These are phyloP conservation scores for Lactarius evosmus DNA, from an alignment of 768 basidiomycete species.

Conservation along the genomic window DNA sequence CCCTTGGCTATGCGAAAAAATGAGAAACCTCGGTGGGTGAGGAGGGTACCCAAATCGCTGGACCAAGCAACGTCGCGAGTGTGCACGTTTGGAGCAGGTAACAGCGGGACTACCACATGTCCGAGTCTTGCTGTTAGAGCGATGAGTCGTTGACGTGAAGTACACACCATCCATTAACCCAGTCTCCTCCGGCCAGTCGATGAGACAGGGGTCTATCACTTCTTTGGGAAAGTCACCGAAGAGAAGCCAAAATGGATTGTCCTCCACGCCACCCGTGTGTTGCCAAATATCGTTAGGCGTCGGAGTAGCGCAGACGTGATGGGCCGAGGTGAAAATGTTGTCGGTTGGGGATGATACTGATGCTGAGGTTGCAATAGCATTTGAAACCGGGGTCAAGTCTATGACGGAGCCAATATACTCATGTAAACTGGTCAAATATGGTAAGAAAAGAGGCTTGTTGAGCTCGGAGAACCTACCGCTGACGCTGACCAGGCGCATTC, in stretches of 20 bases:
- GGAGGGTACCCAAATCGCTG: conserved; percentile 4
- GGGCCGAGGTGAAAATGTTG: not conserved
- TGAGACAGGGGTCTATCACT: conserved; percentile 8
- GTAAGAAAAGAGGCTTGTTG: not conserved
- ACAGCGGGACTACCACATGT: conserved; percentile 15
- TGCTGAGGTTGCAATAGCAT: not conserved
- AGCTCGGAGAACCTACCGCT: conserved; percentile 1
- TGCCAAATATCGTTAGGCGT: not conserved
- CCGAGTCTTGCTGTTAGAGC: not conserved
- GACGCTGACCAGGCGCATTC: conserved; percentile 5
- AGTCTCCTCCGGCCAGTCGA: conserved; percentile 4
- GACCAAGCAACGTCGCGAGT: not conserved
- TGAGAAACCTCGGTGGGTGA: conserved; percentile 2
- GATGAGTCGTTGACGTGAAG: not conserved
- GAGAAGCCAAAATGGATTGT: conserved; percentile 8
- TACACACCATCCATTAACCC: conserved; percentile 25
- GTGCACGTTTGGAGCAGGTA: conserved; percentile 22
- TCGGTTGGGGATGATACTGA: not conserved
- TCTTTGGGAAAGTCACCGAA: not conserved
- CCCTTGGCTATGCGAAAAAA: conserved; percentile 12
- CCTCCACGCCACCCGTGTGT: conserved; percentile 11
- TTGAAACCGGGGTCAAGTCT: not conserved
- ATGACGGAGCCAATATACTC: conserved; percentile 7
- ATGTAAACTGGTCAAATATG: conserved; percentile 11
- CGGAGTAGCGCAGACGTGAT: not conserved